phyloP scores from a whole-genome alignment of 2,329 filamentous ascomycete species.

The Fusarium sp. region DNA sequence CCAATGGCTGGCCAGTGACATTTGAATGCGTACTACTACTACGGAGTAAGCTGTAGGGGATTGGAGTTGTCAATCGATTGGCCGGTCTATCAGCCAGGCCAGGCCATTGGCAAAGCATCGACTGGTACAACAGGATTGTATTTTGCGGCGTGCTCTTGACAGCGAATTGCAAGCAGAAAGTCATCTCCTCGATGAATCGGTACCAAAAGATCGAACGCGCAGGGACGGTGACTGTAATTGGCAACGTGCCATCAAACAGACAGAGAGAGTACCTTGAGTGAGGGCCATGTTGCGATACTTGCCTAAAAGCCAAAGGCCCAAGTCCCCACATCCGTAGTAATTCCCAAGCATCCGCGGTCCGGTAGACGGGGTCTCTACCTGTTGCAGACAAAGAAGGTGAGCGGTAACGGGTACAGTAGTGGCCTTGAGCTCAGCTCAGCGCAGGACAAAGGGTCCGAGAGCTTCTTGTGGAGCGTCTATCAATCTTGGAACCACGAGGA shows the following conservation, averaged over 20 bases:
- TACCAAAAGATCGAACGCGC: not conserved
- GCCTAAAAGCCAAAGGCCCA: not conserved
- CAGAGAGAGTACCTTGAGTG: slow-evolving; percentile 10
- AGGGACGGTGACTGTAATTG: slow-evolving; percentile 8
- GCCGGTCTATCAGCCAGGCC: not conserved
- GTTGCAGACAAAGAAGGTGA: slow-evolving; percentile 27
- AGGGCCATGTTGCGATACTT: slow-evolving; percentile 26
- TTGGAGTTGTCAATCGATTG: slow-evolving; percentile 6
- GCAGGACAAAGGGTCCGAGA: slow-evolving; percentile 34
- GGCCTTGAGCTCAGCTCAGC: slow-evolving; percentile 26
- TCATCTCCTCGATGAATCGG: not conserved
- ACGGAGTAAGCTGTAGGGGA: not conserved
- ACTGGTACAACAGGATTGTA: not conserved
- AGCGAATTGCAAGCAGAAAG: slow-evolving; percentile 2
- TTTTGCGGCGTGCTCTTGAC: slow-evolving; percentile 8
- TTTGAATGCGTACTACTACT: slow-evolving; percentile 8
- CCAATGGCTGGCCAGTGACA: slow-evolving; percentile 29
- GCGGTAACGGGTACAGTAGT: slow-evolving; percentile 10
- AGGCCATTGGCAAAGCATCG: not conserved
- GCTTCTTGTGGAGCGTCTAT: slow-evolving; percentile 30
- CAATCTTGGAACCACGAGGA: slow-evolving; percentile 25
- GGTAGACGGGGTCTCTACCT: slow-evolving; percentile 21
- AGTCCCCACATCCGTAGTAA: slow-evolving; percentile 13
- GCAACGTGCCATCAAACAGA: slow-evolving; percentile 8
- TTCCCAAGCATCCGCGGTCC: slow-evolving; percentile 12